Evolutionary conservation across 805 yeast genomes (phyloP).

Genomic region (Lachancea dasiensis): DNA sequence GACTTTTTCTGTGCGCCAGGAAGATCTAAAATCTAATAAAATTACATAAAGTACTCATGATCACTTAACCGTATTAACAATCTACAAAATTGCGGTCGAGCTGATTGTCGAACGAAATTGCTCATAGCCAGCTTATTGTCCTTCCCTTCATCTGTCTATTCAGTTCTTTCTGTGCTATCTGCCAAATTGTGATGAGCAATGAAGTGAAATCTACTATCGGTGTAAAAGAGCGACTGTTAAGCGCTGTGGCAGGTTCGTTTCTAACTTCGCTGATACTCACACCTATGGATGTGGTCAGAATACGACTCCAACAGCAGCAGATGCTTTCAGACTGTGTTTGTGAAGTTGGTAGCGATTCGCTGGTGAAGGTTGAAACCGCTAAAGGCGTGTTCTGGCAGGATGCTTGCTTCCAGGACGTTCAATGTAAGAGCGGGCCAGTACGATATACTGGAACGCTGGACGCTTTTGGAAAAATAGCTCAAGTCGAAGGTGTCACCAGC

Average conservation of each 20-base stretch:
- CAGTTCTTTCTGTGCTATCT: too few species aligned
- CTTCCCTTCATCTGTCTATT: neutral
- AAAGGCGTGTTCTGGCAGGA: slow-evolving; percentile 29
- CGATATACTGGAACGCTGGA: slow-evolving; percentile 62
- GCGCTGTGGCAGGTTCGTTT: slow-evolving; percentile 73
- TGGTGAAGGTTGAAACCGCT: slow-evolving; percentile 13
- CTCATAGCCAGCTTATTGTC: neutral
- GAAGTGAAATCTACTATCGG: slow-evolving; percentile 34
- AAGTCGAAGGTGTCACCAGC: slow-evolving; percentile 67
- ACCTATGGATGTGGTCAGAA: slow-evolving; percentile 75
- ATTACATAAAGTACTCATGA: too few species aligned
- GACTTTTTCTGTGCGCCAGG: too few species aligned
- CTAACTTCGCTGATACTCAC: slow-evolving; percentile 69
- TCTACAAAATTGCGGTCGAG: too few species aligned
- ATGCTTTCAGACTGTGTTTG: slow-evolving; percentile 43
- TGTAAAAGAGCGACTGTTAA: slow-evolving; percentile 59
- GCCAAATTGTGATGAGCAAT: slow-evolving; percentile 1
- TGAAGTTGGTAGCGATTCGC: slow-evolving; percentile 12
- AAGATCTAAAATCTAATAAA: too few species aligned
- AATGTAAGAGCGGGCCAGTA: slow-evolving; percentile 27
- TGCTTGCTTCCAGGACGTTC: slow-evolving; percentile 29
- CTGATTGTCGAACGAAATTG: neutral
- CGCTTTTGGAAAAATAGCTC: slow-evolving; percentile 60
- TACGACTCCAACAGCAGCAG: slow-evolving; percentile 73
- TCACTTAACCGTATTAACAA: too few species aligned